Evolutionary conservation across 2,329 filamentous ascomycete genomes (phyloP).

Genomic region (Didymella exigua): DNA sequence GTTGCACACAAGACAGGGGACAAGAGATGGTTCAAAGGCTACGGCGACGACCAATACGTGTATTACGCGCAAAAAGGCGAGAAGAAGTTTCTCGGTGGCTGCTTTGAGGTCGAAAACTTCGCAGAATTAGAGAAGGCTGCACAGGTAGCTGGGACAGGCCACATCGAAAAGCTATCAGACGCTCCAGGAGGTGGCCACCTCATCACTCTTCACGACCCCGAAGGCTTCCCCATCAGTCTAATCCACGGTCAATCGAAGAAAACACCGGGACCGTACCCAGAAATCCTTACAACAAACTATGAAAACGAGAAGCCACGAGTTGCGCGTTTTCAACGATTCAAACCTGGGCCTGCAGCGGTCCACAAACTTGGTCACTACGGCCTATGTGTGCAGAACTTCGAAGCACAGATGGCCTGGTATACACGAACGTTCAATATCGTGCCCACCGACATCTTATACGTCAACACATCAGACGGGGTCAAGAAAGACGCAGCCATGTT

Average conservation of each 20-base stretch:
- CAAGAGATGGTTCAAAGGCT: slow-evolving; percentile 64
- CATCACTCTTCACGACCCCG: slow-evolving; percentile 55
- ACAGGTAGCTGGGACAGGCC: slow-evolving; percentile 55
- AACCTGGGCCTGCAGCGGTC: slow-evolving; percentile 56
- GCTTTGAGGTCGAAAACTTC: slow-evolving; percentile 62
- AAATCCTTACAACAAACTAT: slow-evolving; percentile 55
- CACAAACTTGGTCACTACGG: slow-evolving; percentile 60
- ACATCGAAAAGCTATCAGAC: slow-evolving; percentile 56
- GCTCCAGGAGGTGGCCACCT: slow-evolving; percentile 61
- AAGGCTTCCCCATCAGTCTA: slow-evolving; percentile 64
- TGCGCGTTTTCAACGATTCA: slow-evolving; percentile 60
- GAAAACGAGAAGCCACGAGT: slow-evolving; percentile 52
- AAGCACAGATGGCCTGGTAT: slow-evolving; percentile 51
- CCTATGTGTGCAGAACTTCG: slow-evolving; percentile 48
- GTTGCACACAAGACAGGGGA: slow-evolving; percentile 39
- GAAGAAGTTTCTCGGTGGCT: slow-evolving; percentile 62
- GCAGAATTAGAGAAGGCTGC: slow-evolving; percentile 59
- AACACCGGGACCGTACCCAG: slow-evolving; percentile 55
- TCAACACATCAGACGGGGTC: slow-evolving; percentile 21
- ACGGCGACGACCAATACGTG: slow-evolving; percentile 65
- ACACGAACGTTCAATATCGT: slow-evolving; percentile 55
- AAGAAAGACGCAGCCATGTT: slow-evolving; percentile 56
- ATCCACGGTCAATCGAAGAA: slow-evolving; percentile 59
- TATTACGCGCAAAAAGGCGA: slow-evolving; percentile 60
- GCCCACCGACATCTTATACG: slow-evolving; percentile 54